Evolutionary conservation across 164 flowering plant genomes (phyloP).

Genomic region (Tetrastigma voinierianum): DNA sequence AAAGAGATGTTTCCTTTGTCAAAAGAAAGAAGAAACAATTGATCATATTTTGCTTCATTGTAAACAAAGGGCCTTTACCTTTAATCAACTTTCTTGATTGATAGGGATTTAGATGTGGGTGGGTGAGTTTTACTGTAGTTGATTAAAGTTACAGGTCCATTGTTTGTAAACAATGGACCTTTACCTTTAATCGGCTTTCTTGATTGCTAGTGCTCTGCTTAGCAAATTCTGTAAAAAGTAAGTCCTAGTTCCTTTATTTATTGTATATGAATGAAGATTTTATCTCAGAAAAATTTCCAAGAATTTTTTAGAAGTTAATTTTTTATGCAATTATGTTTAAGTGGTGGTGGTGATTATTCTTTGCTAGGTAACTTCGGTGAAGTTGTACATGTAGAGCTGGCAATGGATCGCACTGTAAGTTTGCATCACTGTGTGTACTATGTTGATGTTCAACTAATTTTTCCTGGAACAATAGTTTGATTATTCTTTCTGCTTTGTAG

Average conservation of each 20-base stretch:
- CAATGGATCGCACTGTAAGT: constrained; percentile 83
- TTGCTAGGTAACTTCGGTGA: constrained; percentile 83
- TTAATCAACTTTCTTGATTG: no score
- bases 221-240: neutral
- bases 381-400: constrained; percentile 74
- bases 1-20: no score
- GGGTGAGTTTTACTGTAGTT: no score
- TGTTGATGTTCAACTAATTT: neutral
- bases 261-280: neutral
- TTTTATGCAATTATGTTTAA: neutral
- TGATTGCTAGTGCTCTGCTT: neutral
- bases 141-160: no score
- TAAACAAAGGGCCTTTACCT: no score
- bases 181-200: no score
- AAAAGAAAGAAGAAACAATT: no score
- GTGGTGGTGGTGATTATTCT: neutral
- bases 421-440: neutral
- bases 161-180: no score
- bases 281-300: neutral
- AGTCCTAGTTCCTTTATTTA: neutral
- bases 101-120: no score
- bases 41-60: no score
- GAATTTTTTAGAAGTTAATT: neutral
- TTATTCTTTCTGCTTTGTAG: constrained; percentile 30
- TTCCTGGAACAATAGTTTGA: neutral